Conservation (phyloP, 2,329 filamentous ascomycete species). For the Fusarium papillatum region DNA sequence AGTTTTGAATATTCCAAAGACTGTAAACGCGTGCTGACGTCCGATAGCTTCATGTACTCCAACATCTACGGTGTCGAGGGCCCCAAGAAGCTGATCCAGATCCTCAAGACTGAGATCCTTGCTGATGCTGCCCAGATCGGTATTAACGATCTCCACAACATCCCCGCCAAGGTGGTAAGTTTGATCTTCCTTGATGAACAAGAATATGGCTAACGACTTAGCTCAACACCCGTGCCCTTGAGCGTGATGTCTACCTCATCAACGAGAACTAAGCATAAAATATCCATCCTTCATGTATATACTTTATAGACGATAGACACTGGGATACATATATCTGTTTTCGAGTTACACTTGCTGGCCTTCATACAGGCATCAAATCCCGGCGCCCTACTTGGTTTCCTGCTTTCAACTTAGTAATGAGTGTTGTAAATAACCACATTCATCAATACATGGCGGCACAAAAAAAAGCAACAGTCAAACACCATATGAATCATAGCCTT, state of each 20-base stretch:
- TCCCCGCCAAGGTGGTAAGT: conserved; percentile 40
- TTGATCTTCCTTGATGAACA: rapidly evolving
- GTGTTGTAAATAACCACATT: not conserved
- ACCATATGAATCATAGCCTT: too few relatives aligned
- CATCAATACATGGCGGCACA: too few relatives aligned
- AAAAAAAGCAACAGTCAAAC: too few relatives aligned
- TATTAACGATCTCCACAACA: conserved; percentile 43
- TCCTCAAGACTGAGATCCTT: conserved; percentile 62
- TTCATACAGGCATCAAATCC: not conserved
- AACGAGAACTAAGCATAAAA: conserved; percentile 23
- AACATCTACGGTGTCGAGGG: conserved; percentile 63
- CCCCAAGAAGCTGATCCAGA: conserved; percentile 59
- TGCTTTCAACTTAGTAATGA: too few relatives aligned
- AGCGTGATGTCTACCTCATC: conserved; percentile 42
- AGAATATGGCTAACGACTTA: conserved; percentile 12
- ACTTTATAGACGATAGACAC: not conserved
- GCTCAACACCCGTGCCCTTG: conserved; percentile 44
- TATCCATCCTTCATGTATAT: not conserved
- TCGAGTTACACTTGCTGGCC: not conserved
- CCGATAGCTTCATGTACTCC: conserved; percentile 59
- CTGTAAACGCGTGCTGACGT: not conserved
- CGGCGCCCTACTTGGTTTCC: not conserved
- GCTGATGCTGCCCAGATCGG: conserved; percentile 52
- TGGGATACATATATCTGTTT: not conserved
- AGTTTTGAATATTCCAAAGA: not conserved